phyloP scores from a whole-genome alignment of 805 yeast genomes.

The Scheffersomyces amazonensis region DNA sequence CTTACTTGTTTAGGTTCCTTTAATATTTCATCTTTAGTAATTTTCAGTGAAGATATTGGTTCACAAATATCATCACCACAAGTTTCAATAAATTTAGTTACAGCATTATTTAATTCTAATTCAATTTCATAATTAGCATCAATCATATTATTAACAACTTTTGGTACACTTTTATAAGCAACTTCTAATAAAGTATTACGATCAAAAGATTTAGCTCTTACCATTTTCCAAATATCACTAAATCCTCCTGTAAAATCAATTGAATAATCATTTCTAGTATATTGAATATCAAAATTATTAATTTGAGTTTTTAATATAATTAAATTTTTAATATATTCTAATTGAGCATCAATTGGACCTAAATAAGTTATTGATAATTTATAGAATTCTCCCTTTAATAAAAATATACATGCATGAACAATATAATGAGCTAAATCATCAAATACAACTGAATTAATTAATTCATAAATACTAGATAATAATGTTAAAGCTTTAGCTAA shows the following conservation, averaged over 20 bases:
- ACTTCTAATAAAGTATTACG: slow-evolving; percentile 42
- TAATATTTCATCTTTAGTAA: slow-evolving; percentile 10
- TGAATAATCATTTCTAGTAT: slow-evolving; percentile 65
- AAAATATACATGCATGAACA: slow-evolving; percentile 70
- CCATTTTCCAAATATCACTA: slow-evolving; percentile 38
- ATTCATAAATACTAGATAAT: slow-evolving; percentile 73
- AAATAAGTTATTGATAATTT: slow-evolving; percentile 41
- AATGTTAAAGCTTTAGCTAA: slow-evolving; percentile 64
- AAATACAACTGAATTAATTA: slow-evolving; percentile 73
- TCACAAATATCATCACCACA: slow-evolving; percentile 42
- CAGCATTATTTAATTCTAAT: slow-evolving; percentile 65
- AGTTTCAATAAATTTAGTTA: slow-evolving; percentile 64
- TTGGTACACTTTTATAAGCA: slow-evolving; percentile 71
- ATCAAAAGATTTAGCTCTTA: slow-evolving; percentile 44
- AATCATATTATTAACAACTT: slow-evolving; percentile 74
- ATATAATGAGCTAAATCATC: slow-evolving; percentile 87
- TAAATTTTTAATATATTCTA: slow-evolving; percentile 71
- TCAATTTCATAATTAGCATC: slow-evolving; percentile 76
- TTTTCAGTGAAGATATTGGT: slow-evolving; percentile 38
- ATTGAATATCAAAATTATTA: slow-evolving; percentile 74
- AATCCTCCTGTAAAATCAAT: slow-evolving; percentile 79
- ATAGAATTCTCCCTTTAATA: slow-evolving; percentile 54
- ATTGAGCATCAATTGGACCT: slow-evolving; percentile 55
- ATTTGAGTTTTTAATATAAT: slow-evolving; percentile 69
- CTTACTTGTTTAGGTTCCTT: slow-evolving; percentile 28